Conservation (phyloP, 2,329 filamentous ascomycete genomes). For the Xylaria sp. region DNA sequence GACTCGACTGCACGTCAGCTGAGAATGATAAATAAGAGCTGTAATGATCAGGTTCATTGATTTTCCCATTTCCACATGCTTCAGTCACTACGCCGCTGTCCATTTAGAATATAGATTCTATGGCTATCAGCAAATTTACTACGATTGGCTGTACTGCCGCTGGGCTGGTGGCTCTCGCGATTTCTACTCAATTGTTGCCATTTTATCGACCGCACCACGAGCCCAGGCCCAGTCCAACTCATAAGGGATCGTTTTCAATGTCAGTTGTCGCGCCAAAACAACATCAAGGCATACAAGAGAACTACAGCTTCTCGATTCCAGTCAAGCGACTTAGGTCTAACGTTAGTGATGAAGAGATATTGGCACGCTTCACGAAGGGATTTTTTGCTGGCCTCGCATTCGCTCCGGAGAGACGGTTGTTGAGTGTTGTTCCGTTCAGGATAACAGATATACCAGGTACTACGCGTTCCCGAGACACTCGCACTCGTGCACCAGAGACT, state of each 20-base stretch:
- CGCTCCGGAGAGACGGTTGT: constrained; percentile 4
- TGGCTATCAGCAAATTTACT: constrained; percentile 8
- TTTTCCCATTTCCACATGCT: not conserved
- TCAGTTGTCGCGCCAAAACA: not conserved
- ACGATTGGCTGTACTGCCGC: constrained; percentile 4
- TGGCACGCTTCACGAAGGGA: constrained; percentile 11
- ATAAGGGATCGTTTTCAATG: not conserved
- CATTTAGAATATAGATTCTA: not conserved
- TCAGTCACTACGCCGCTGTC: not conserved
- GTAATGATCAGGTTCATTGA: too few relatives aligned
- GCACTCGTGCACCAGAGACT: not conserved
- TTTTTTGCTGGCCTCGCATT: constrained; percentile 7
- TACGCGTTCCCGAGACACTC: not conserved
- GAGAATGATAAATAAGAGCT: too few relatives aligned
- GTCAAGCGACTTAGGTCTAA: not conserved
- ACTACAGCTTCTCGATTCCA: constrained; percentile 10
- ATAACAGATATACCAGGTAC: constrained; percentile 12
- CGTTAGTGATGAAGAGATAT: constrained; percentile 14
- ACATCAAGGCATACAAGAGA: constrained; percentile 2
- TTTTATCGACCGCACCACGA: constrained; percentile 11
- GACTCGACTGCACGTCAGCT: too few relatives aligned
- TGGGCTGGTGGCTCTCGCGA: not conserved
- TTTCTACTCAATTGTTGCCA: constrained; percentile 4
- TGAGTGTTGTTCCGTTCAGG: not conserved
- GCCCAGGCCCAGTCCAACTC: not conserved